These are phyloP conservation scores for Pseudogymnoascus sp. DNA, from an alignment of 2,329 filamentous ascomycete species.

Conservation along the genomic window DNA sequence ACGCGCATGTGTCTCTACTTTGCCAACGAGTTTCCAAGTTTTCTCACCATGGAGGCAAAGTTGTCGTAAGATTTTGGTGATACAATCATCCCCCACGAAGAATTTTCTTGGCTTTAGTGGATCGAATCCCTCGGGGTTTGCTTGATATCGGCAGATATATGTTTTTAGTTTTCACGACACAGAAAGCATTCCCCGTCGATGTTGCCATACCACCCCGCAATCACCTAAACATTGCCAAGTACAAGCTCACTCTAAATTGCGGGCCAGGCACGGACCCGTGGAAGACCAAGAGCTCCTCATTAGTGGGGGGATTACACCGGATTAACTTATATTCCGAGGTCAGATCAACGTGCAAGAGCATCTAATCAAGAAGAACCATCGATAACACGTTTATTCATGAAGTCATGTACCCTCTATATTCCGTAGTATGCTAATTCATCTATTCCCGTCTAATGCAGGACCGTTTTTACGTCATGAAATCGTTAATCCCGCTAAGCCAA, in stretches of 20 bases:
- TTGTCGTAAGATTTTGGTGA: neutral
- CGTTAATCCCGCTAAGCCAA: neutral
- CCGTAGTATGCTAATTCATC: neutral
- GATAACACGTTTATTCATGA: neutral
- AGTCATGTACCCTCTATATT: slow-evolving; percentile 3
- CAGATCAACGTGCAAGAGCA: neutral
- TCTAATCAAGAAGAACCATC: neutral
- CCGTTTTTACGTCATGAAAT: neutral
- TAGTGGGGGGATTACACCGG: neutral
- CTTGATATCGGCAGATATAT: neutral
- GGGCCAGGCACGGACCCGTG: neutral
- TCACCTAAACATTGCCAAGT: neutral
- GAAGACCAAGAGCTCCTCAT: neutral
- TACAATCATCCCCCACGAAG: slow-evolving; percentile 1
- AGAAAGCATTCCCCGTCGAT: neutral
- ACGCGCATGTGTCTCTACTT: neutral
- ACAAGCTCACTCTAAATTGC: neutral
- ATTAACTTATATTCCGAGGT: neutral
- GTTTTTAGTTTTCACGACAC: neutral
- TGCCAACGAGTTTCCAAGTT: neutral
- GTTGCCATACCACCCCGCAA: slow-evolving; percentile 3
- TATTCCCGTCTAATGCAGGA: neutral
- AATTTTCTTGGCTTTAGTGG: neutral
- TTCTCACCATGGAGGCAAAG: neutral
- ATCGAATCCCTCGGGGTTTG: neutral